Conservation (phyloP, 2,329 filamentous ascomycete genomes). For the Magnaporthales sp. region DNA sequence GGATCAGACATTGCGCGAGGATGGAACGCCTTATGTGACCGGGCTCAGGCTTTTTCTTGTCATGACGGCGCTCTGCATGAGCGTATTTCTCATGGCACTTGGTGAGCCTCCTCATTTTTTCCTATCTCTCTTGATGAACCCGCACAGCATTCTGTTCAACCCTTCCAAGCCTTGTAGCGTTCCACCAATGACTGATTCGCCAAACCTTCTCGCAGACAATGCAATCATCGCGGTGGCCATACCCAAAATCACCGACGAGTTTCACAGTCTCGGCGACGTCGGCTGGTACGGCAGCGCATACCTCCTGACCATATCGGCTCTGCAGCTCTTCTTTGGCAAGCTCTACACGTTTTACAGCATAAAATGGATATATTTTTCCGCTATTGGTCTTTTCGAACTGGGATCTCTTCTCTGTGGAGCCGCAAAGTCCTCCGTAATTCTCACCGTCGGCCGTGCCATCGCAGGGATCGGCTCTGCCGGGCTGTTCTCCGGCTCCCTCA, state of each 20-base stretch:
- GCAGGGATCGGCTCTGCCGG: conserved; percentile 24
- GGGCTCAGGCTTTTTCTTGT: conserved; percentile 28
- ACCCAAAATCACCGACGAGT: conserved; percentile 24
- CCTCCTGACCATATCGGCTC: conserved; percentile 23
- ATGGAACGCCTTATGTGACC: conserved; percentile 27
- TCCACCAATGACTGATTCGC: background rate
- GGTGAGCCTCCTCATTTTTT: background rate
- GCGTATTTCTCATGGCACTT: conserved; percentile 34
- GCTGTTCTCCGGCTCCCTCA: conserved; percentile 26
- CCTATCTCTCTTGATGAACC: too few relatives aligned
- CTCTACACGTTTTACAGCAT: conserved; percentile 28
- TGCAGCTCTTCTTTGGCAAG: conserved; percentile 23
- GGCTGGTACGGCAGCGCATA: conserved; percentile 33
- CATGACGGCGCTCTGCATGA: conserved; percentile 31
- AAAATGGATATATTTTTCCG: conserved; percentile 23
- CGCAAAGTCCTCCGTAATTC: conserved; percentile 12
- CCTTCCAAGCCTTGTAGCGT: too few relatives aligned
- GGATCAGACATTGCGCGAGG: conserved; percentile 17
- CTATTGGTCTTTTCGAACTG: conserved; percentile 25
- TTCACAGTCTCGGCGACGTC: conserved; percentile 28
- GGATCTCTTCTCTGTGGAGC: conserved; percentile 25
- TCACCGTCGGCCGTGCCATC: conserved; percentile 16
- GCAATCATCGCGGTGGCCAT: conserved; percentile 25
- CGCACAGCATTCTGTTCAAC: too few relatives aligned
- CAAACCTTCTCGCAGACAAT: conserved; percentile 12